Base-by-base conservation (phyloP, 2,329 filamentous ascomycete genomes). In the Emericellopsis cladophorae region DNA sequence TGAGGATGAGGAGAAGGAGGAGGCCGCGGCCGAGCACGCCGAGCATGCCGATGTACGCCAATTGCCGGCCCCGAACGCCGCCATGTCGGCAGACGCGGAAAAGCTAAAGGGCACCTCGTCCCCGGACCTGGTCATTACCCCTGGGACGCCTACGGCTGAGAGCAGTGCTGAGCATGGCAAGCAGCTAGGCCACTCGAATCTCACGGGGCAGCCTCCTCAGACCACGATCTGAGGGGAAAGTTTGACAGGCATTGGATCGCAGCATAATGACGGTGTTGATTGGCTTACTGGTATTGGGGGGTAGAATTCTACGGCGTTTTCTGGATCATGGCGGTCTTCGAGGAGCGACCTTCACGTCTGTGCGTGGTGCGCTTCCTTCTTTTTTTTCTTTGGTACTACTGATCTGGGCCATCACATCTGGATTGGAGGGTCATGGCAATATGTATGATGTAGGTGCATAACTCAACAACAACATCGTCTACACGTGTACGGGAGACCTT, bases 81-180 rank as follows among this genome's bases (percentile, higher is more conserved):
- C n/a, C 15, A 34, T 11, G 22, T 31, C 12, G 40, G 29, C 34
- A 21, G 33, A 6, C 2, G 16, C 21, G 6, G 44, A 40, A 22
- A 29, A 15, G 21, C 18, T n/a, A 44, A 42, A 2, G 50, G 44
- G 40, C 18, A 40, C 54, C 6, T 36, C 53, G n/a, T 53, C 65
- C 0, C 69, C 70, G 0, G 56, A 67, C 32, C 49, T 73, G 1
- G 64, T 62, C 33, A 49, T 74, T n/a, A 73, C 70, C 0, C 67
- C 69, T 0, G 69, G 65, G 14, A 74, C 71, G 1, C 68, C 71
- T 3, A 58, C 56, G 1, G 52, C 59, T 0, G 58, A 62, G 4
- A 57, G 54, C 2, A 49, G 48, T 10, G 53, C 57, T 37, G 55
- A 57, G 4, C 26, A 29, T 29, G 26, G 26, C 26, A 73, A 73